Base-by-base conservation (phyloP, 2,329 filamentous ascomycete species). In the Diaporthe sp. region DNA sequence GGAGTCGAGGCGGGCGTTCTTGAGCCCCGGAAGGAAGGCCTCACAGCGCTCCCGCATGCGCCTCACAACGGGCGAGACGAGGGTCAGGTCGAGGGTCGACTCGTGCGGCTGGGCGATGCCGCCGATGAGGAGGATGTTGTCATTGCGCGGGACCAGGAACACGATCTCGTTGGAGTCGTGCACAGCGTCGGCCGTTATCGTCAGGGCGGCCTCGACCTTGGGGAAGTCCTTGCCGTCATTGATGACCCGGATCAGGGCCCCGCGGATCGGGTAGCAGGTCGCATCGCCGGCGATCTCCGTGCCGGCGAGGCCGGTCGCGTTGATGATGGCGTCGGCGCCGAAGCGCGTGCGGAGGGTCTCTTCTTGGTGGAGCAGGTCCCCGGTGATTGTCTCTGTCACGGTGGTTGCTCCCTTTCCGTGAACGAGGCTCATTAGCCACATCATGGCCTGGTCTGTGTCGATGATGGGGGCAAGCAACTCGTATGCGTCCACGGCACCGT, bases 401-500 rank as follows among this genome's bases (percentile, higher is more conserved):
- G 85, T 76, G 17, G 73, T 75, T 9, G 84, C 84, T 19, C 85
- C 85, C 75, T 87, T 87, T 55, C 78, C 76, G 39, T 81, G 75
- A 32, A 87, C 83, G 1, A 87, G 81, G 44, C 79, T 78, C 75
- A 81, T 85, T 65, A 87, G 78, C 79, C 82, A 86, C 30, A 77
- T 75, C 84, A 87, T 87, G 39, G 82, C 82, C 53, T 80, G 76
- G 76, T 87, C 85, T 0, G 85, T 86, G 76, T 87, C 85, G 73
- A 88, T 87, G 70, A 86, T 80, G 1, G 85, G 86, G 1, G 85
- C 83, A 59, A 85, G 78, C 66, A 85, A 78, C 75, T 86, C 83
- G 75, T 87, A 87, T 7, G 85, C 86, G 68, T 87, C 84, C 5
- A 84, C 81, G 17, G 80, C 82, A 12, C 82, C 82, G 71, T 84